Percentiles rank a stretch among this genome's conserved stretches.
Evolutionary conservation across 495 filamentous ascomycete species (phyloP).

Genomic region (Chaetomidium leptoderma): DNA sequence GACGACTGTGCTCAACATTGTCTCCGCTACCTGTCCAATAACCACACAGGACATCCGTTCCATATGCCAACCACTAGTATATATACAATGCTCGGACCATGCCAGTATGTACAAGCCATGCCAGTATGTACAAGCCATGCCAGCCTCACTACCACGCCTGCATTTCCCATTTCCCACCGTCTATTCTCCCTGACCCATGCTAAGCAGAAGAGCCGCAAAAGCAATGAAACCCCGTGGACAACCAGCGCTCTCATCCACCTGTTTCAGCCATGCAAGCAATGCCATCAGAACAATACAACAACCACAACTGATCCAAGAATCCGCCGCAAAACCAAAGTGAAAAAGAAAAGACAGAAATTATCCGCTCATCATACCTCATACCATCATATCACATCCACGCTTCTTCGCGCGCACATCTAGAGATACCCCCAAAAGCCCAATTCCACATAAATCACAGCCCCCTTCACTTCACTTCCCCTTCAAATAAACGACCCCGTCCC

Average conservation of each 20-base stretch:
- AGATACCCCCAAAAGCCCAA: background rate
- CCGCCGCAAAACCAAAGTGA: background rate
- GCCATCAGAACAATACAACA: background rate
- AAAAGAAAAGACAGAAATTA: background rate
- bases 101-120: background rate
- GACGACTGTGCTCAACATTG: too few species aligned
- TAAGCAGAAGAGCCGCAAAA: too few species aligned
- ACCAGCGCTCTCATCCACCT: background rate
- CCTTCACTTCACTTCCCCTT: too few species aligned
- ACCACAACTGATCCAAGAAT: background rate
- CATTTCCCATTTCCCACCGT: too few species aligned
- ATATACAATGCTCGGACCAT: background rate
- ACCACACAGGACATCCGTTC: too few species aligned
- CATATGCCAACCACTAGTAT: background rate
- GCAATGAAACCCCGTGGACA: too few species aligned
- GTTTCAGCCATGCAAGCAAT: too few species aligned
- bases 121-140: too few species aligned
- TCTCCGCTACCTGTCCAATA: too few species aligned
- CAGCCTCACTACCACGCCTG: too few species aligned
- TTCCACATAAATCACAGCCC: too few species aligned
- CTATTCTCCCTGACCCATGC: too few species aligned
- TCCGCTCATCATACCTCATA: slow-evolving; percentile 1
- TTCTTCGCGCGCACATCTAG: background rate
- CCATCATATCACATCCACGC: background rate
- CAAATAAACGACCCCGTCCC: background rate